A percentile compares a stretch with the other conserved stretches of the same genome.
phyloP scores from a whole-genome alignment of 2,329 filamentous ascomycete species.

The Dactylella cylindrospora region DNA sequence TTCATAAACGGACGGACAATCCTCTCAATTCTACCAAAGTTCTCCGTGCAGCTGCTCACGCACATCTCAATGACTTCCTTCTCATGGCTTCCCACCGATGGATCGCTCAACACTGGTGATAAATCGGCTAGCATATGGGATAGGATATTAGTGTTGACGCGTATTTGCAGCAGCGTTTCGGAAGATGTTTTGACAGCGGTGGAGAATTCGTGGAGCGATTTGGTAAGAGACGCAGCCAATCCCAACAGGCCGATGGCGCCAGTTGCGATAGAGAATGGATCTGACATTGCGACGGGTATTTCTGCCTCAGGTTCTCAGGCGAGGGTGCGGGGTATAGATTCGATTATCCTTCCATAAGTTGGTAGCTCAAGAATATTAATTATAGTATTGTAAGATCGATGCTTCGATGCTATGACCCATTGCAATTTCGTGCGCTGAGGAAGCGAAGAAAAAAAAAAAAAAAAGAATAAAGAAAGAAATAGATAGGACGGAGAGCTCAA shows the following conservation, averaged over 20 bases:
- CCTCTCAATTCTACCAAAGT: conserved; percentile 31
- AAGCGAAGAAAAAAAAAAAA: too few species aligned
- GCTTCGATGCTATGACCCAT: too few species aligned
- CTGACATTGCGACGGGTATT: conserved; percentile 13
- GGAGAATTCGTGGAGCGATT: conserved; percentile 35
- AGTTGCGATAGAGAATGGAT: conserved; percentile 35
- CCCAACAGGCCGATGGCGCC: conserved; percentile 25
- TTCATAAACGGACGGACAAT: conserved; percentile 25
- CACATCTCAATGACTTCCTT: conserved; percentile 32
- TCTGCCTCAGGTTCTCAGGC: not conserved
- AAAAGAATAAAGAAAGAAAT: too few species aligned
- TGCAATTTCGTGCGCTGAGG: too few species aligned
- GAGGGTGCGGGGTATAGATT: too few species aligned
- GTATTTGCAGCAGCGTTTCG: conserved; percentile 29
- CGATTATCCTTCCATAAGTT: too few species aligned
- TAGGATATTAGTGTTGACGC: conserved; percentile 22
- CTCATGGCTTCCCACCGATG: conserved; percentile 23
- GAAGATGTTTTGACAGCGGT: conserved; percentile 28
- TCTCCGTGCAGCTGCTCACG: conserved; percentile 28
- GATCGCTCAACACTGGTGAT: conserved; percentile 22
- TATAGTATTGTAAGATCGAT: too few species aligned
- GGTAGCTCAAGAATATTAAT: too few species aligned
- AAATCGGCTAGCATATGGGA: conserved; percentile 38
- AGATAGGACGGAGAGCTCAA: too few species aligned
- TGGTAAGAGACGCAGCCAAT: conserved; percentile 13